phyloP scores from a whole-genome alignment of 768 basidiomycete genomes.

The Suillus lakei region DNA sequence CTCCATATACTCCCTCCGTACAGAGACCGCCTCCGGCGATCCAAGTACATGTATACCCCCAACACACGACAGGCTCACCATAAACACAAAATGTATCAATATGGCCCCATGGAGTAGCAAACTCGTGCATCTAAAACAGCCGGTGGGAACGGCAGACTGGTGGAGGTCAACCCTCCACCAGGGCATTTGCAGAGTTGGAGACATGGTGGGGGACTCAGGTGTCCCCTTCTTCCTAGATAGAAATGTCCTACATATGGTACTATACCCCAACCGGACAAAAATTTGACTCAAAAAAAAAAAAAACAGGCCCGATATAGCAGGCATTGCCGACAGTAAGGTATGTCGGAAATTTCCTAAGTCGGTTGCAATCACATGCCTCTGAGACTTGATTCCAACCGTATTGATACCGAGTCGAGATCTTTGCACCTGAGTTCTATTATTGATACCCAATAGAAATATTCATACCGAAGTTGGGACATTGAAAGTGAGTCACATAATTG shows the following conservation, averaged over 20 bases:
- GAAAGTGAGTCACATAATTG: background rate
- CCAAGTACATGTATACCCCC: constrained; percentile 2
- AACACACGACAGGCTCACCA: background rate
- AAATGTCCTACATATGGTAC: constrained; percentile 10
- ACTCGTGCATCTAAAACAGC: background rate
- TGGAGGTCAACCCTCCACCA: background rate
- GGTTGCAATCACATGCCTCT: background rate
- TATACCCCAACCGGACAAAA: constrained; percentile 9
- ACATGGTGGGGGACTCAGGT: constrained; percentile 4
- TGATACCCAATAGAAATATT: background rate
- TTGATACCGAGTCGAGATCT: background rate
- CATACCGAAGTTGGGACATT: background rate
- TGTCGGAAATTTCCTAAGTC: constrained; percentile 1
- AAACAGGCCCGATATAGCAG: too few relatives aligned
- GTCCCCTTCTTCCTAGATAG: constrained; percentile 8
- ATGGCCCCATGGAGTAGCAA: background rate
- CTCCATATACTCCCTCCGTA: constrained; percentile 5
- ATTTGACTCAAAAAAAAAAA: background rate
- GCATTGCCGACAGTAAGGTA: too few relatives aligned
- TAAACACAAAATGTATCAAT: background rate
- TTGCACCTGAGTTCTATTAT: background rate
- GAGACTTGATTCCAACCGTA: background rate
- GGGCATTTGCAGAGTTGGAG: constrained; percentile 7
- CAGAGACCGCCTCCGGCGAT: background rate
- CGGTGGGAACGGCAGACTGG: constrained; percentile 2